Evolutionary conservation across 2,329 filamentous ascomycete species (phyloP).

Genomic region (Botryotinia narcissicola): DNA sequence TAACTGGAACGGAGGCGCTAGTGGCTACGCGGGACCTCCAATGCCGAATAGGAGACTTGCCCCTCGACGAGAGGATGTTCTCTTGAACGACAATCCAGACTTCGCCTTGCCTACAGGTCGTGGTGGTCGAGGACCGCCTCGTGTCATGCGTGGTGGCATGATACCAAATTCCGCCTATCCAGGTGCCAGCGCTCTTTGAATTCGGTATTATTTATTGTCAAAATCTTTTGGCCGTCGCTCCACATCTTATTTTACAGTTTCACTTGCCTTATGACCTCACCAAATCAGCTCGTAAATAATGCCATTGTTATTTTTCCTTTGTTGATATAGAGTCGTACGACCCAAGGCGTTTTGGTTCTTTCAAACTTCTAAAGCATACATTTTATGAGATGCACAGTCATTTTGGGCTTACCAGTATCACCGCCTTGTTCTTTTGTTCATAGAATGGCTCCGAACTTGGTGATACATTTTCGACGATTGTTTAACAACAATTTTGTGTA

Average conservation of each 20-base stretch:
- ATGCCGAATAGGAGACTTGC: constrained; percentile 32
- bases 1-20: constrained; percentile 61
- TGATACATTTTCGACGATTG: background rate
- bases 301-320: constrained; percentile 22
- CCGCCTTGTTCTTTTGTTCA: constrained; percentile 6
- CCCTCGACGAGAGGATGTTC: constrained; percentile 63
- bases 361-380: constrained; percentile 7
- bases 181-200: constrained; percentile 28
- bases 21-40: constrained; percentile 39
- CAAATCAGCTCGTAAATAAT: constrained; percentile 32
- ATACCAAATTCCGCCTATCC: constrained; percentile 56
- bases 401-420: background rate
- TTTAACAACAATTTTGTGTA: constrained; percentile 12
- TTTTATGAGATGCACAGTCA: constrained; percentile 2
- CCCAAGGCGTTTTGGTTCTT: constrained; percentile 13
- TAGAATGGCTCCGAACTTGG: background rate
- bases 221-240: constrained; percentile 27
- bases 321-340: constrained; percentile 29
- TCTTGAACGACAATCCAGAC: constrained; percentile 80
- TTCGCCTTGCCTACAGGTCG: constrained; percentile 64
- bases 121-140: constrained; percentile 28
- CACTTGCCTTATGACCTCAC: constrained; percentile 12
- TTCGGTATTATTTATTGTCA: background rate
- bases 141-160: constrained; percentile 39
- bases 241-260: constrained; percentile 24